A percentile compares a stretch with the other conserved stretches of the same genome.
These are phyloP conservation scores for Pyrenophora seminiperda DNA, from an alignment of 2,329 filamentous ascomycete genomes.

Conservation along the genomic window DNA sequence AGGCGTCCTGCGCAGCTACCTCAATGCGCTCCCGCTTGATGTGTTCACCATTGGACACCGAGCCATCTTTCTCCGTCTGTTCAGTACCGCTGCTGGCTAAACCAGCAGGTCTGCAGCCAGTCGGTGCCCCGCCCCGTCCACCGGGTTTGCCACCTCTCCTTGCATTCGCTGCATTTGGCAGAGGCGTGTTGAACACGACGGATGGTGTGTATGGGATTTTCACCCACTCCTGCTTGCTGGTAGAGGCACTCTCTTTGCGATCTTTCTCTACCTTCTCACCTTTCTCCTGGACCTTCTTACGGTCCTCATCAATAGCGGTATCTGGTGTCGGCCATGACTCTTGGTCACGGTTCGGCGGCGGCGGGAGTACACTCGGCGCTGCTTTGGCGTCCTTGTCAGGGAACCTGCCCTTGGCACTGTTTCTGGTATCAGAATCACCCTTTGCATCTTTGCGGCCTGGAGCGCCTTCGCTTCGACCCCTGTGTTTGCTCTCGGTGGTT, in stretches of 20 bases:
- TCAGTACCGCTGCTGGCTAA: slow-evolving; percentile 48
- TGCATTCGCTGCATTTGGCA: slow-evolving; percentile 58
- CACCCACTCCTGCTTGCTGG: slow-evolving; percentile 82
- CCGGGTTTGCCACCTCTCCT: slow-evolving; percentile 54
- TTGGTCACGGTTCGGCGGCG: slow-evolving; percentile 76
- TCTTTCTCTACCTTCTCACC: slow-evolving; percentile 68
- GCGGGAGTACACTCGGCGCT: slow-evolving; percentile 42
- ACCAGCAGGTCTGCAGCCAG: slow-evolving; percentile 55
- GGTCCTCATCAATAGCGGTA: slow-evolving; percentile 74
- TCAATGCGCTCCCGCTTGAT: slow-evolving; percentile 45
- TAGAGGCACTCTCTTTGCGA: slow-evolving; percentile 58
- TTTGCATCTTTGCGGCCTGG: slow-evolving; percentile 35
- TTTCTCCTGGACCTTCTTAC: slow-evolving; percentile 72
- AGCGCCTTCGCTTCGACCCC: slow-evolving; percentile 30
- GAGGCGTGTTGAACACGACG: slow-evolving; percentile 83
- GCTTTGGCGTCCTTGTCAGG: slow-evolving; percentile 38
- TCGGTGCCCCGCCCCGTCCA: slow-evolving; percentile 62
- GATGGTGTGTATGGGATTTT: slow-evolving; percentile 80
- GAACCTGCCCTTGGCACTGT: slow-evolving; percentile 32
- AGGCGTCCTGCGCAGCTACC: slow-evolving; percentile 31
- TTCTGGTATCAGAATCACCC: slow-evolving; percentile 35
- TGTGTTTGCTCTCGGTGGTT: slow-evolving; percentile 25
- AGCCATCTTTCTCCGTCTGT: slow-evolving; percentile 46
- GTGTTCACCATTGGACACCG: slow-evolving; percentile 39
- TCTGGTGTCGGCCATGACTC: slow-evolving; percentile 91